Evolutionary conservation across 108 stramenopile species (phyloP).

Genomic region (Skeletonema costatum): DNA sequence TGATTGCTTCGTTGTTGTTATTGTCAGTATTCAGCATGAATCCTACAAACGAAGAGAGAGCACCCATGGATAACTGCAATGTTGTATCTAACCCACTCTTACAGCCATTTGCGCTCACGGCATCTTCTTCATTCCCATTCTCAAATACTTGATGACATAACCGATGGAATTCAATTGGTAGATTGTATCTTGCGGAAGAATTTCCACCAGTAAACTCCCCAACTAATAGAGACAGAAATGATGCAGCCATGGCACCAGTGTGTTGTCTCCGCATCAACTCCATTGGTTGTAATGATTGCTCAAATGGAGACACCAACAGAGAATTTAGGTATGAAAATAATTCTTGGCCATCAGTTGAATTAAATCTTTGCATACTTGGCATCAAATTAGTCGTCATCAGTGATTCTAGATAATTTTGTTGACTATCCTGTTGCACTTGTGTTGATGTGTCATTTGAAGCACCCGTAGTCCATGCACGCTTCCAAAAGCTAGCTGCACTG

Average conservation of each 20-base stretch:
- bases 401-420: conserved; percentile 36
- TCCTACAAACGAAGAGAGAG: conserved; percentile 28
- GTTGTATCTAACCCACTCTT: conserved; percentile 42
- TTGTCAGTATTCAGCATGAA: conserved; percentile 23
- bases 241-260: conserved; percentile 42
- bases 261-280: conserved; percentile 24
- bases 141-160: conserved; percentile 66
- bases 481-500: conserved; percentile 73
- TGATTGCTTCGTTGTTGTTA: conserved; percentile 3
- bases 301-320: conserved; percentile 12
- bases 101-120: neutral
- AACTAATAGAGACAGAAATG: conserved; percentile 58
- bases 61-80: conserved; percentile 34
- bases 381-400: conserved; percentile 7
- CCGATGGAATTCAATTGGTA: conserved; percentile 80
- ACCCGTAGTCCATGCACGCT: conserved; percentile 60
- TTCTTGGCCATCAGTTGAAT: conserved; percentile 2
- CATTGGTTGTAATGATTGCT: conserved; percentile 18
- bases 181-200: conserved; percentile 63
- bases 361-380: conserved; percentile 20
- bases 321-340: conserved; percentile 24
- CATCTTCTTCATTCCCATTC: conserved; percentile 19
- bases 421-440: conserved; percentile 2
- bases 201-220: conserved; percentile 77
- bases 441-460: neutral